Percentiles rank a stretch among this genome's conserved stretches.
These are phyloP conservation scores for Talaromyces sp. DNA, from an alignment of 2,329 filamentous ascomycete species.

Conservation along the genomic window DNA sequence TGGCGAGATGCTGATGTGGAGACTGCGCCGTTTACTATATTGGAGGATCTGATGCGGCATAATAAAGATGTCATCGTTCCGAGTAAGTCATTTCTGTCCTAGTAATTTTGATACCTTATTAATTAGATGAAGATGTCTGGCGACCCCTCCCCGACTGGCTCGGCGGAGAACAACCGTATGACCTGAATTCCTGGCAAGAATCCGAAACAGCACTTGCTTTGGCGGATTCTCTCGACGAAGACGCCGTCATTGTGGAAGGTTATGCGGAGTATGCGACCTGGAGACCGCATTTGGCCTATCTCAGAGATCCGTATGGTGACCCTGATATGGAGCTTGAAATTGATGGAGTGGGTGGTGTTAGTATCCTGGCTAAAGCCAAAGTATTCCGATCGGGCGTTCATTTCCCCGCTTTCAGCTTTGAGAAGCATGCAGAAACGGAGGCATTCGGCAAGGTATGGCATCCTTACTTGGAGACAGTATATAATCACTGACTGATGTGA, in stretches of 20 bases:
- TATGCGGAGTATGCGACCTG: constrained; percentile 99
- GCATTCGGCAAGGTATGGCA: constrained; percentile 87
- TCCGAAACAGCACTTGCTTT: constrained; percentile 93
- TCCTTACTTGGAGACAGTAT: background rate
- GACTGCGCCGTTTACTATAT: constrained; percentile 91
- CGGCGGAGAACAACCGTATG: constrained; percentile 95
- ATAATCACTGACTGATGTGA: background rate
- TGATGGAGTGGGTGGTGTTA: constrained; percentile 94
- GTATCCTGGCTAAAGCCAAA: constrained; percentile 91
- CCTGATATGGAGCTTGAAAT: constrained; percentile 99
- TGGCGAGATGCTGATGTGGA: constrained; percentile 99
- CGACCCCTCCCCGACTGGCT: constrained; percentile 98
- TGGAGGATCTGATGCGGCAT: constrained; percentile 97
- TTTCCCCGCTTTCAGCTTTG: constrained; percentile 97
- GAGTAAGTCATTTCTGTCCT: constrained; percentile 62
- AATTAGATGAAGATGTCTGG: constrained; percentile 73
- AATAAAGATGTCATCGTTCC: constrained; percentile 99
- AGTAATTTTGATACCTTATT: background rate
- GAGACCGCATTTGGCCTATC: constrained; percentile 93
- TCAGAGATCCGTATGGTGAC: constrained; percentile 94
- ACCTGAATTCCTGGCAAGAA: constrained; percentile 98
- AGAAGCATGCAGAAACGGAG: constrained; percentile 97
- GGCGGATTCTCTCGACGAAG: constrained; percentile 92
- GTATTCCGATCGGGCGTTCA: constrained; percentile 95
- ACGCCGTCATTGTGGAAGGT: constrained; percentile 97